Percentiles rank a stretch among this genome's conserved stretches.
phyloP scores from a whole-genome alignment of 1,284 basidiomycete species.

The Tilletia caries region DNA sequence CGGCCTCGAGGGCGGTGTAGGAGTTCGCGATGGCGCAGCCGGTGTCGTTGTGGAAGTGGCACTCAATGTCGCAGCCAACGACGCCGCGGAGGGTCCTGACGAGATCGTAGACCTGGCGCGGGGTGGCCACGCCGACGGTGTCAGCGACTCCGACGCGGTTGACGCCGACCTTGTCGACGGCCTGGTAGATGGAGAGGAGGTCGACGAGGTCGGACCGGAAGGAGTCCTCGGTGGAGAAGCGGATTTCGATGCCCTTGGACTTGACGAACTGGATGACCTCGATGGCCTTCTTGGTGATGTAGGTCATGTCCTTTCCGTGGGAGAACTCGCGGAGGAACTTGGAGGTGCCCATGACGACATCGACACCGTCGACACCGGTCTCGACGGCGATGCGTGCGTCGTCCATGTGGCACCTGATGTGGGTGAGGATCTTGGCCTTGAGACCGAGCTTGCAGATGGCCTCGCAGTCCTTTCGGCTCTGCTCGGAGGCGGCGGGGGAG shows the following conservation, averaged over 20 bases:
- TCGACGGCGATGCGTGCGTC: conserved; percentile 97
- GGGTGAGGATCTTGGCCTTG: conserved; percentile 94
- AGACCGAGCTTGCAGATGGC: conserved; percentile 98
- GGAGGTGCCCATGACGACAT: conserved; percentile 98
- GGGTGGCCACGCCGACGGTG: conserved; percentile 98
- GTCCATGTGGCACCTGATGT: conserved; percentile 99
- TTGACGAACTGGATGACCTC: conserved; percentile 99
- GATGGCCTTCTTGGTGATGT: conserved; percentile 95
- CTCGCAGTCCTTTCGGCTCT: conserved; percentile 91
- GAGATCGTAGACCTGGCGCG: conserved; percentile 96
- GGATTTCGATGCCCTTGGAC: conserved; percentile 98
- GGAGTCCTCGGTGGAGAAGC: conserved; percentile 98
- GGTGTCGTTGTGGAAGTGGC: conserved; percentile 98
- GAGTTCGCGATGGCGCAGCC: conserved; percentile 92
- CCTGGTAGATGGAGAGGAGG: conserved; percentile 96
- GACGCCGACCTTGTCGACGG: conserved; percentile 98
- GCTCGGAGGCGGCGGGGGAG: conserved; percentile 94
- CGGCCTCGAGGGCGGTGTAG: conserved; percentile 95
- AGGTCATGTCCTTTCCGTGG: conserved; percentile 99
- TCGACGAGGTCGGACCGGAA: conserved; percentile 99
- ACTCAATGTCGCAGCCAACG: conserved; percentile 73
- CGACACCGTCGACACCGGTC: conserved; percentile 95
- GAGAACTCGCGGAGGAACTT: conserved; percentile 99
- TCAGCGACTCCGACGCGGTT: conserved; percentile 99
- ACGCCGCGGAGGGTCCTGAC: conserved; percentile 94